Percentiles rank a stretch among this genome's conserved stretches.
phyloP scores from a whole-genome alignment of 1,139 yeast genomes.

The Suhomyces guaymorum region DNA sequence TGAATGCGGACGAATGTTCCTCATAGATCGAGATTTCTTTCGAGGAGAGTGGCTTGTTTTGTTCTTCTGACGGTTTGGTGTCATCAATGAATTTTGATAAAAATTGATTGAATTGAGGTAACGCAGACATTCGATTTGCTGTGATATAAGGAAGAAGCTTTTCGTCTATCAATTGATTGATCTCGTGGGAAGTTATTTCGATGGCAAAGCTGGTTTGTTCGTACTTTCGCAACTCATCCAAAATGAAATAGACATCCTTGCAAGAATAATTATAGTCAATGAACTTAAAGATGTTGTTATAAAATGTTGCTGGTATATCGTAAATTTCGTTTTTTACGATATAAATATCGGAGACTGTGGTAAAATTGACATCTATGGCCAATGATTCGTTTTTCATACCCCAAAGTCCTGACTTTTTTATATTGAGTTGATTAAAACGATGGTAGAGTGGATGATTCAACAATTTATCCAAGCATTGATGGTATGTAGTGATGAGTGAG shows the following conservation, averaged over 20 bases:
- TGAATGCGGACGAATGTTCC: not conserved
- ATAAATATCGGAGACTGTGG: slow-evolving; percentile 3
- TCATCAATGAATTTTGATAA: not conserved
- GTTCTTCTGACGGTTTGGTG: no score
- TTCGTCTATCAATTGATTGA: slow-evolving; percentile 4
- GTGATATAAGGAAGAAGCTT: slow-evolving; percentile 4
- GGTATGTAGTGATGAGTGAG: slow-evolving; percentile 8
- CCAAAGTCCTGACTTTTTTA: slow-evolving; percentile 2
- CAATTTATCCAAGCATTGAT: slow-evolving; percentile 9
- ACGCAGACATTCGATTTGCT: not conserved
- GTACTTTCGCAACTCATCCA: slow-evolving; percentile 1
- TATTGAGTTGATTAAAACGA: slow-evolving; percentile 6
- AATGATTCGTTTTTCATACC: not conserved
- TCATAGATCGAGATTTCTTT: no score
- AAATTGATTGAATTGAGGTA: slow-evolving; percentile 1
- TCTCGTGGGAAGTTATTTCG: not conserved
- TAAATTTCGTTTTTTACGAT: slow-evolving; percentile 7
- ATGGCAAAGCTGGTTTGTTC: not conserved
- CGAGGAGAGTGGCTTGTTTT: no score
- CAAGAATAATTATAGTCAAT: slow-evolving; percentile 9
- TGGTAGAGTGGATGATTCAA: slow-evolving; percentile 10
- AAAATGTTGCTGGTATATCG: slow-evolving; percentile 3
- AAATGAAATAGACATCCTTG: slow-evolving; percentile 10
- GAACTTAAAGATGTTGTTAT: slow-evolving; percentile 6
- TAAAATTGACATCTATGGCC: not conserved